These are phyloP conservation scores for Tricladium varicosporioides DNA, from an alignment of 2,329 filamentous ascomycete genomes.

Conservation along the genomic window DNA sequence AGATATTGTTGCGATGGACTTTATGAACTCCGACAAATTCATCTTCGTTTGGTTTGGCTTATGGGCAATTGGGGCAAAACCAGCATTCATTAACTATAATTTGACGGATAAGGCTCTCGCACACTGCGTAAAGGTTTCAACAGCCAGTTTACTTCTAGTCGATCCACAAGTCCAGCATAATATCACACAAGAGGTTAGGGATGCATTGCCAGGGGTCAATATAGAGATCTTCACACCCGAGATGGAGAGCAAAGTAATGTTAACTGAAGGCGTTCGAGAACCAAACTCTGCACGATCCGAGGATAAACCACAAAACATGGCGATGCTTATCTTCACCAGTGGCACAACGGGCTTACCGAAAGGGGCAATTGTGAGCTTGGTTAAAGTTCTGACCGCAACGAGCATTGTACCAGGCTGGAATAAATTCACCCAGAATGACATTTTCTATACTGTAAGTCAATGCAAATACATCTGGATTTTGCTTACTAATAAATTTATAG, in stretches of 20 bases:
- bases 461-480: background rate
- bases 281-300: slow-evolving; percentile 56
- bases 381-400: slow-evolving; percentile 56
- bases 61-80: slow-evolving; percentile 79
- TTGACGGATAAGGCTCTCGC: slow-evolving; percentile 66
- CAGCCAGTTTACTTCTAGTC: slow-evolving; percentile 65
- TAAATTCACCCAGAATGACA: slow-evolving; percentile 58
- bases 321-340: slow-evolving; percentile 78
- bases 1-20: slow-evolving; percentile 78
- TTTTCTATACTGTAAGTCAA: slow-evolving; percentile 68
- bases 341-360: slow-evolving; percentile 86
- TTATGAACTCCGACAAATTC: slow-evolving; percentile 78
- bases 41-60: slow-evolving; percentile 72
- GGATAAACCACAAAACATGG: slow-evolving; percentile 53
- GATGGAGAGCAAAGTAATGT: slow-evolving; percentile 52
- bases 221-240: slow-evolving; percentile 62
- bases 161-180: slow-evolving; percentile 59
- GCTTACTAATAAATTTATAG: slow-evolving; percentile 39
- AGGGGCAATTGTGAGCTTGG: slow-evolving; percentile 73
- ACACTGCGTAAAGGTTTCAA: slow-evolving; percentile 72
- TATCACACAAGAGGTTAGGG: slow-evolving; percentile 55
- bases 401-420: slow-evolving; percentile 55
- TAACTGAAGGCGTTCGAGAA: slow-evolving; percentile 51
- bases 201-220: slow-evolving; percentile 48
- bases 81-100: slow-evolving; percentile 89